These are phyloP conservation scores for Lactarius akahatsu DNA, from an alignment of 768 basidiomycete genomes.

Conservation along the genomic window DNA sequence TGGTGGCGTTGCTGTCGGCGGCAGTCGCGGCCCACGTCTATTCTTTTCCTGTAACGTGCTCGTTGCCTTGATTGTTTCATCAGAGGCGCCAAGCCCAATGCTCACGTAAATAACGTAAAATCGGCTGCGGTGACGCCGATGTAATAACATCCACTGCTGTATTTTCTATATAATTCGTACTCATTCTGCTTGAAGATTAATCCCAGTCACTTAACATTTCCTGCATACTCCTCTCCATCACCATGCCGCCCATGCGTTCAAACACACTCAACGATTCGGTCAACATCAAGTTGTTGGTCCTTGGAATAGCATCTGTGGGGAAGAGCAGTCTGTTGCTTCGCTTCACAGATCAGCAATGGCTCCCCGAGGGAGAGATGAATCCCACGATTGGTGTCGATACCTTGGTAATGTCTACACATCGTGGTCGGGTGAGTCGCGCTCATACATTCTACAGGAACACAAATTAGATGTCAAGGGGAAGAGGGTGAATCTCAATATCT, in stretches of 20 bases:
- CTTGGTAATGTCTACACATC: constrained; percentile 51
- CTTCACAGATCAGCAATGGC: constrained; percentile 94
- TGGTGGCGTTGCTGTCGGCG: neutral
- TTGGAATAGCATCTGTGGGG: constrained; percentile 86
- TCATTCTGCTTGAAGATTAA: neutral
- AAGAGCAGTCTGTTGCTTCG: constrained; percentile 88
- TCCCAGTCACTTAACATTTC: neutral
- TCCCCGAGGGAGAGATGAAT: constrained; percentile 82
- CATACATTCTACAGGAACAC: constrained; percentile 53
- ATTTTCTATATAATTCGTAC: constrained; percentile 3
- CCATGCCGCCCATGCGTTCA: neutral
- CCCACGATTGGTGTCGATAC: constrained; percentile 88
- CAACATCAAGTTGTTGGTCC: constrained; percentile 78
- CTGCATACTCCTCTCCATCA: neutral
- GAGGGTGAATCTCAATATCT: constrained; percentile 91
- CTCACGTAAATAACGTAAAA: neutral
- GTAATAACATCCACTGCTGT: neutral
- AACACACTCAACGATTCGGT: constrained; percentile 41
- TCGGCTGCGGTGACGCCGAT: neutral
- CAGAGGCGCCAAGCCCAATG: neutral
- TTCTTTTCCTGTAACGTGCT: neutral
- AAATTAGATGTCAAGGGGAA: constrained; percentile 81
- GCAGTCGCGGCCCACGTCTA: neutral
- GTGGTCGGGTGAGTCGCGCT: neutral
- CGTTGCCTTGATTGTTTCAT: constrained; percentile 10